These are phyloP conservation scores for Vigna mungo DNA, from an alignment of 306 rosid genomes.

Conservation along the genomic window DNA sequence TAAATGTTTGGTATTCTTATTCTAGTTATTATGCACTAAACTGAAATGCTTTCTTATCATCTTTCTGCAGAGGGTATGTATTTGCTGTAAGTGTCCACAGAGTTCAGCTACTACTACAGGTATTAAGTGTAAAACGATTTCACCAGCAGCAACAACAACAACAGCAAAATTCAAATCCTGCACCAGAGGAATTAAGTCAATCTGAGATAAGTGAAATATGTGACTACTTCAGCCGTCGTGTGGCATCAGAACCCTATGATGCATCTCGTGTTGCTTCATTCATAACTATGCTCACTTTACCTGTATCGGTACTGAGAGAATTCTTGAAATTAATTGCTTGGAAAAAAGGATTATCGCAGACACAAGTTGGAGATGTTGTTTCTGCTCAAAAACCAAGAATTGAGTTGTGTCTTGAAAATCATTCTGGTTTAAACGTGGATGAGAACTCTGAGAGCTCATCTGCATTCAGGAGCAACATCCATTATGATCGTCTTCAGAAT, in stretches of 20 bases:
- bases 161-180: slow-evolving; percentile 75
- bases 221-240: slow-evolving; percentile 98
- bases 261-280: slow-evolving; percentile 99
- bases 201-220: slow-evolving; percentile 94
- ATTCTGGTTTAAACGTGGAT: slow-evolving; percentile 67
- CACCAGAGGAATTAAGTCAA: slow-evolving; percentile 87
- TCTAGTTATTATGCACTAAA: slow-evolving; percentile 25
- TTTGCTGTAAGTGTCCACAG: slow-evolving; percentile 99
- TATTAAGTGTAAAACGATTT: slow-evolving; percentile 96
- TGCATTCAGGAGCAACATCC: slow-evolving; percentile 91
- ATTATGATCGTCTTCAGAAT: slow-evolving; percentile 83
- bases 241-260: slow-evolving; percentile 98
- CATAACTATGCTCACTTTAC: slow-evolving; percentile 96
- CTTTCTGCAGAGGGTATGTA: slow-evolving; percentile 89
- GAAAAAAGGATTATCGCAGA: slow-evolving; percentile 90
- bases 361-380: slow-evolving; percentile 87
- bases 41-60: slow-evolving; percentile 37
- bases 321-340: slow-evolving; percentile 96
- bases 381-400: slow-evolving; percentile 92
- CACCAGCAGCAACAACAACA: slow-evolving; percentile 93
- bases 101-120: slow-evolving; percentile 99
- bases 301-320: slow-evolving; percentile 89
- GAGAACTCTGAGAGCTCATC: slow-evolving; percentile 67
- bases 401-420: slow-evolving; percentile 98
- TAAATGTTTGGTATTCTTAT: not conserved